phyloP scores from a whole-genome alignment of 1,284 basidiomycete species.

The Quambalaria eucalypti region DNA sequence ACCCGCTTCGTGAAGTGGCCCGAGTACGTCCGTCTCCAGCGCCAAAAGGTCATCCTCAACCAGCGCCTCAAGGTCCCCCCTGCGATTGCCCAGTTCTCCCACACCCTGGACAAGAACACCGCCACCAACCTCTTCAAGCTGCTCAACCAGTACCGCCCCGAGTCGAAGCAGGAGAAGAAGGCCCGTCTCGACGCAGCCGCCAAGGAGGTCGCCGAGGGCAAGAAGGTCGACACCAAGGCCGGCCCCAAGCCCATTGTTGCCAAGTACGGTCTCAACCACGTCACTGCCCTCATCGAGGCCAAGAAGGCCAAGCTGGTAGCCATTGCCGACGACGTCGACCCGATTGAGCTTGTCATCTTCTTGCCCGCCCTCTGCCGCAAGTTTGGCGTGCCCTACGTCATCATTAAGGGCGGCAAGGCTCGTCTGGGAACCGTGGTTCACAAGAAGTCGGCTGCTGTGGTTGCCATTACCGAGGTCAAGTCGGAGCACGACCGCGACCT shows the following conservation, averaged over 20 bases:
- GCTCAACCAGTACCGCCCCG: slow-evolving; percentile 87
- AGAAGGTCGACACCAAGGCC: slow-evolving; percentile 46
- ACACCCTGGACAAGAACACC: slow-evolving; percentile 99
- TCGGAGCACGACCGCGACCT: slow-evolving; percentile 90
- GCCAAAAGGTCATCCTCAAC: slow-evolving; percentile 96
- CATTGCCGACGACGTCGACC: slow-evolving; percentile 97
- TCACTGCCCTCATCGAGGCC: slow-evolving; percentile 76
- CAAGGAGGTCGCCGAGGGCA: slow-evolving; percentile 63
- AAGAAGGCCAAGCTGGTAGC: slow-evolving; percentile 96
- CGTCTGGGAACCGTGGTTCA: slow-evolving; percentile 92
- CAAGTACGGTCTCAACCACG: slow-evolving; percentile 97
- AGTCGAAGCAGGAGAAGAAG: slow-evolving; percentile 96
- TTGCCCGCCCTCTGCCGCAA: slow-evolving; percentile 95
- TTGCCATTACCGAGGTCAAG: slow-evolving; percentile 84
- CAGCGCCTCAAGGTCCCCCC: slow-evolving; percentile 98
- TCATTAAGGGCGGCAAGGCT: slow-evolving; percentile 87
- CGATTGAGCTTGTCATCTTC: slow-evolving; percentile 89
- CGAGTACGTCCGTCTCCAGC: slow-evolving; percentile 93
- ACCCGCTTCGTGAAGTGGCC: slow-evolving; percentile 99
- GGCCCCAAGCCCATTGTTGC: slow-evolving; percentile 80
- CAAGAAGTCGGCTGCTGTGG: slow-evolving; percentile 93
- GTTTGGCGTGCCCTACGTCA: slow-evolving; percentile 97
- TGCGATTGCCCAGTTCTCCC: slow-evolving; percentile 92
- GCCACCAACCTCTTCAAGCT: slow-evolving; percentile 97
- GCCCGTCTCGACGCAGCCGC: slow-evolving; percentile 72